Evolutionary conservation across 805 yeast species (phyloP), one percentile per base, ranked within the genome.

Genomic region (Tetrapisispora arboricola): DNA sequence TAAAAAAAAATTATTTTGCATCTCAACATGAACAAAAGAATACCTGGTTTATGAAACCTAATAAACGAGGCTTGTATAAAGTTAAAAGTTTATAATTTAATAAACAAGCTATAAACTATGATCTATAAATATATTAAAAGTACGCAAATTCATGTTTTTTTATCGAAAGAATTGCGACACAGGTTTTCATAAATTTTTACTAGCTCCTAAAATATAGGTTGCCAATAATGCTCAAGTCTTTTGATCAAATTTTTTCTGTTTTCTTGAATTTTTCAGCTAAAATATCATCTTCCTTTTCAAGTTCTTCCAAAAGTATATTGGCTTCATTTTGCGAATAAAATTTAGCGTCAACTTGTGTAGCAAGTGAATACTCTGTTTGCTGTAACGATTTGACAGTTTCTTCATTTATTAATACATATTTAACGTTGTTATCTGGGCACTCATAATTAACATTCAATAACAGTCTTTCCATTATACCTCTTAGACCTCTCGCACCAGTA

Each of bases 401-500:
- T 32, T 61, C 61, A 43, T 71, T 71, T 13, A 76, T 60, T 9
- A 76, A 53, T 1, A 75, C 79, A 51, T 65, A 73, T 17, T 69
- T 56, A 8, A 72, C 64, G 0, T 75, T 73, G 19, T 78, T 70
- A n/a, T 70, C 77, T 0, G 80, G 80, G 49, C 78, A 72, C 36
- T 75, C 80, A 52, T 69, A 76, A 50, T 75, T 76, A 5, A 74
- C 75, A 34, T 67, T 64, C 15, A 75, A 54, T 18, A 75, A 51
- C 15, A 75, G 43, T 41, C 72, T 65, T 43, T 75, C 80, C 69
- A 76, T 63, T 5, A 75, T 70, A 1, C 75, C 71, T 47, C 78
- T 61, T 22, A 76, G 51, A 0, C 81, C 81, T 49, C 82, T 64
- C 0, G 81, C 82, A 24, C 82, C 82, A 0, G 80, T 75, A 3